A percentile compares a stretch with the other conserved stretches of the same genome.
Evolutionary conservation across 208 protist genomes (phyloP).

Genomic region (Leishmania tropica): DNA sequence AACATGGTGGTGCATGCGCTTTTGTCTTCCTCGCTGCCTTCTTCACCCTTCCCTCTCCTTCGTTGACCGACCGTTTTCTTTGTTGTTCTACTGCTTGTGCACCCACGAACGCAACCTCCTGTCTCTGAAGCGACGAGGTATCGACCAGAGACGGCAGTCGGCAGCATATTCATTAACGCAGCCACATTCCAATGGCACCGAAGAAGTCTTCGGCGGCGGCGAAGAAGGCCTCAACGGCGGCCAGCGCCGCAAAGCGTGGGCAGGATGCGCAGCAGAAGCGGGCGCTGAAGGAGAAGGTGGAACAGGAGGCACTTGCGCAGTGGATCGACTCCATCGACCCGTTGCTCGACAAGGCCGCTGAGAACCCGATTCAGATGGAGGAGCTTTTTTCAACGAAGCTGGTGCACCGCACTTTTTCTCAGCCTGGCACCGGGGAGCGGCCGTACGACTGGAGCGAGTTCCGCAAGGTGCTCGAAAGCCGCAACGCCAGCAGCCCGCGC

Average conservation of each 20-base stretch:
- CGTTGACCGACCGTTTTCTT: background rate
- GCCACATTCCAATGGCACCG: conserved; percentile 13
- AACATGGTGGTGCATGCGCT: background rate
- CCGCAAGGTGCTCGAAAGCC: conserved; percentile 52
- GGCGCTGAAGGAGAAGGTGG: conserved; percentile 34
- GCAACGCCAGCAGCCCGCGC: conserved; percentile 61
- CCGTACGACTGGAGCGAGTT: conserved; percentile 80
- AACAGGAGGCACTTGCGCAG: conserved; percentile 29
- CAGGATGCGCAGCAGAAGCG: conserved; percentile 28
- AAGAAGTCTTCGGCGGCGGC: conserved; percentile 30
- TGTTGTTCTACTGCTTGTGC: background rate
- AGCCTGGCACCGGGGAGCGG: conserved; percentile 28
- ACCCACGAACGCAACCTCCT: background rate
- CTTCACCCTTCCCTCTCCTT: background rate
- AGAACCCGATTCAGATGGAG: conserved; percentile 49
- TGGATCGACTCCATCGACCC: conserved; percentile 73
- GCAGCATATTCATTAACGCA: background rate
- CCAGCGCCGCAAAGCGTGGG: conserved; percentile 25
- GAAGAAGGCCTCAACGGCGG: conserved; percentile 9
- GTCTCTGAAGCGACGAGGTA: background rate
- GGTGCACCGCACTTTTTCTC: conserved; percentile 55
- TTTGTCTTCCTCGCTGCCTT: background rate
- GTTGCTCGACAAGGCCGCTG: conserved; percentile 47
- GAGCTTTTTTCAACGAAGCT: conserved; percentile 59
- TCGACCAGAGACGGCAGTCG: background rate